These are phyloP conservation scores for Fagus crenata DNA, from an alignment of 306 rosid genomes.

Conservation along the genomic window DNA sequence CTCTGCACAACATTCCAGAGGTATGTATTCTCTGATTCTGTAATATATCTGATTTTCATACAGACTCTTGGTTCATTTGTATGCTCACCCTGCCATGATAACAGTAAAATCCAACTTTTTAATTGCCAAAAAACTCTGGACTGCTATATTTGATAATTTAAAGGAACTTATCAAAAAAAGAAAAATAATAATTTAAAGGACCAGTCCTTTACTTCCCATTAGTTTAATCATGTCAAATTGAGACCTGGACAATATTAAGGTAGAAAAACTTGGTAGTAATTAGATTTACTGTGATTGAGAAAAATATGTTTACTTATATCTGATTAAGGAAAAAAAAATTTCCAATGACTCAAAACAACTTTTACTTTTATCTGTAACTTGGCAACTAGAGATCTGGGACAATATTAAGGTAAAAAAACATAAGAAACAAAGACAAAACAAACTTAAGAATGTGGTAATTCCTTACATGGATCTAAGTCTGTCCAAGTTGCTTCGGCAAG, in stretches of 20 bases:
- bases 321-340: not conserved
- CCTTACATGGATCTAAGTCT: not conserved
- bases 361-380: not conserved
- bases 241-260: not conserved
- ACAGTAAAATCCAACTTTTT: conserved; percentile 3
- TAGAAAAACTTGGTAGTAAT: too few species aligned
- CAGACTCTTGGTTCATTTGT: conserved; percentile 15
- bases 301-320: not conserved
- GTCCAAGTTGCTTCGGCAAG: not conserved
- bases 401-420: not conserved
- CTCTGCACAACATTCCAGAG: conserved; percentile 98
- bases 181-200: not conserved
- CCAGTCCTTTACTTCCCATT: not conserved
- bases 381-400: not conserved
- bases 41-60: conserved; percentile 3
- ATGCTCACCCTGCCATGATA: conserved; percentile 15
- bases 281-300: too few species aligned
- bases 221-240: not conserved
- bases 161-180: not conserved
- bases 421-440: not conserved
- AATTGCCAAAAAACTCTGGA: not conserved
- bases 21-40: conserved; percentile 43
- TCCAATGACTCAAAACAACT: not conserved
- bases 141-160: not conserved
- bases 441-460: not conserved